Evolutionary conservation across 1,139 yeast species (phyloP), one percentile per base, ranked within the genome.

Genomic region (Geotrichum siamense): DNA sequence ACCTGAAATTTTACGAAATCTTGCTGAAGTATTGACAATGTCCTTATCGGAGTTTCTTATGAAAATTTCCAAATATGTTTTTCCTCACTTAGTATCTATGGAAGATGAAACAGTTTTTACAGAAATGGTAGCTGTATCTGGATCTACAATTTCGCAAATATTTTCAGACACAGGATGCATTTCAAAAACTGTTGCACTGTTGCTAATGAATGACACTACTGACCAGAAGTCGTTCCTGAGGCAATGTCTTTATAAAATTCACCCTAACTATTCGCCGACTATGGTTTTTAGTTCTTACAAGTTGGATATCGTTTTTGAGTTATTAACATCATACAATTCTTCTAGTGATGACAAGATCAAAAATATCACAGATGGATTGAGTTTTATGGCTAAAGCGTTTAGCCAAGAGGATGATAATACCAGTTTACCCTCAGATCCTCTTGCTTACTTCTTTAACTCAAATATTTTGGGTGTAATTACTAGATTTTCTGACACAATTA

Each of bases 401-500:
- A n/a, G n/a, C n/a, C n/a, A n/a, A n/a, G n/a, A n/a, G n/a, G n/a
- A n/a, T n/a, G n/a, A n/a, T n/a, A n/a, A n/a, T n/a, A n/a, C n/a
- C n/a, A n/a, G n/a, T n/a, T n/a, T n/a, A n/a, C n/a, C n/a, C n/a
- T n/a, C n/a, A n/a, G n/a, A n/a, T n/a, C 64, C 41, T 62, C 81
- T 19, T 74, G 74, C 22, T 75, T 74, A 35, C 75, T 80, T 57
- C 32, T 41, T 47, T 32, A 46, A 47, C 10, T 44, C 42, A 9
- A 44, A 48, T 21, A 78, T 87, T 2, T 67, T 89, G 34, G 94
- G 93, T 47, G 70, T 91, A 26, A 81, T 86, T 1, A 94, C 81
- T 48, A 73, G 76, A 38, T 83, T 89, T 53, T 81, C 94, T 6
- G 87, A 83, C 50, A 78, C 80, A 25, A 78, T 89, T 25, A 82